Evolutionary conservation across 805 yeast species (phyloP), one percentile per base, ranked within the genome.

Genomic region (Candida manassasensis): DNA sequence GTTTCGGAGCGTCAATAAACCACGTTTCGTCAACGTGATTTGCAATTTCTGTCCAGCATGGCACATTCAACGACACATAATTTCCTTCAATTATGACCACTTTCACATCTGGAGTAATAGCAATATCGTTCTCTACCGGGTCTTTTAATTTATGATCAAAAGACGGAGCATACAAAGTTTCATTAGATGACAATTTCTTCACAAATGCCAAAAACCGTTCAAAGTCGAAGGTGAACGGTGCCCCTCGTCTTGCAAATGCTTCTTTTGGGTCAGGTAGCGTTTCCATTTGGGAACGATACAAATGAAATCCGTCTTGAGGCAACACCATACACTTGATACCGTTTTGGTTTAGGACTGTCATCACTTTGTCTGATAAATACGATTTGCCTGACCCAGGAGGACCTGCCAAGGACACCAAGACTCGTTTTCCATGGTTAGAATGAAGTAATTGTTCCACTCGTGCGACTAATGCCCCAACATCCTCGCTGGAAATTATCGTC

Each of bases 361-460:
- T 70, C 4, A 86, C 59, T 4, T 55, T 37, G 25, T 51, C 50
- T 1, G 89, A 79, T 22, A 79, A 49, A 0, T 94, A 83, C 3
- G 89, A 73, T 53, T 86, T 86, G 0, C 96, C 96, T 1, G 89
- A 77, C 4, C 96, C 96, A 2, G 96, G 95, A 0, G 79, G 69
- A 1, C 95, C 96, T 2, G 80, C 78, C 9, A 87, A 49, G 0
- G 82, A 61, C 7, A 87, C 63, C 12, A 81, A 40, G 2, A 34
- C 33, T 12, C 45, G 26, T 4, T 21, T 28, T 7, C 28, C 32
- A 21, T 14, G 19, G 34, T 40, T 39, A 4, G 11, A 10, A 19
- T 37, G 14, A 22, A 35, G 34, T 15, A 41, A 27, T 18, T 32
- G 26, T 18, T 27, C 15, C 4, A 36, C 39, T 34, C 49, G 38